Evolutionary conservation across 2,329 filamentous ascomycete species (phyloP).

Genomic region (Fusarium buxicola): DNA sequence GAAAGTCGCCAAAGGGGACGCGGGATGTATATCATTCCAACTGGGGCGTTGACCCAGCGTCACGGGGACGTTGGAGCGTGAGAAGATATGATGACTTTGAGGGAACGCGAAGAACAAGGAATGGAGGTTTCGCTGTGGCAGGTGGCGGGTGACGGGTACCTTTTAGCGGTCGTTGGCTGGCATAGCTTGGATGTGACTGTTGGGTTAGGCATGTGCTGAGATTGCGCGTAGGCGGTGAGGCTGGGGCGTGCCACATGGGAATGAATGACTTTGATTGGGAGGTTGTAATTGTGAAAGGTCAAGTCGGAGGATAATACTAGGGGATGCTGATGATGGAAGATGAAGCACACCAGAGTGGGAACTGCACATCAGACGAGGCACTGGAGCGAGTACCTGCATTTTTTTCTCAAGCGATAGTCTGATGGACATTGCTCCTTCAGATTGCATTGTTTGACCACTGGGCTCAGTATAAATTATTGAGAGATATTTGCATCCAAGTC

Average conservation of each 20-base stretch:
- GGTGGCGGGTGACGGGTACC: slow-evolving; percentile 5
- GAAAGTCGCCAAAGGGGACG: background rate
- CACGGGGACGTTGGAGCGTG: background rate
- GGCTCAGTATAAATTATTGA: no score
- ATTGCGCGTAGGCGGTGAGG: slow-evolving; percentile 28
- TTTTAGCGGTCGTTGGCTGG: slow-evolving; percentile 11
- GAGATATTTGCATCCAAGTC: no score
- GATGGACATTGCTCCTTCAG: no score
- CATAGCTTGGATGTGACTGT: slow-evolving; percentile 5
- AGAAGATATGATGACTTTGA: slow-evolving; percentile 13
- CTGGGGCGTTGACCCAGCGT: slow-evolving; percentile 4
- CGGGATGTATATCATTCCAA: slow-evolving; percentile 26
- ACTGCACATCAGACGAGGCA: no score
- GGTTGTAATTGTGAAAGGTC: no score
- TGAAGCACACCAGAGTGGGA: no score
- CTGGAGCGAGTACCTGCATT: no score
- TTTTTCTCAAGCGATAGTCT: no score
- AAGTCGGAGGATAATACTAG: slow-evolving; percentile 4
- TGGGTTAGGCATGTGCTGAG: slow-evolving; percentile 29
- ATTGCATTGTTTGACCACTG: no score
- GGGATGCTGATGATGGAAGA: no score
- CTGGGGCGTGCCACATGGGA: slow-evolving; percentile 30
- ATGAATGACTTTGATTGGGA: background rate
- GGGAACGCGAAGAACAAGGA: background rate
- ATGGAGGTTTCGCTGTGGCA: slow-evolving; percentile 6